Evolutionary conservation across 352 stramenopile species (phyloP), one percentile per base, ranked within the genome.

Genomic region (Phytophthora fragariaefolia): DNA sequence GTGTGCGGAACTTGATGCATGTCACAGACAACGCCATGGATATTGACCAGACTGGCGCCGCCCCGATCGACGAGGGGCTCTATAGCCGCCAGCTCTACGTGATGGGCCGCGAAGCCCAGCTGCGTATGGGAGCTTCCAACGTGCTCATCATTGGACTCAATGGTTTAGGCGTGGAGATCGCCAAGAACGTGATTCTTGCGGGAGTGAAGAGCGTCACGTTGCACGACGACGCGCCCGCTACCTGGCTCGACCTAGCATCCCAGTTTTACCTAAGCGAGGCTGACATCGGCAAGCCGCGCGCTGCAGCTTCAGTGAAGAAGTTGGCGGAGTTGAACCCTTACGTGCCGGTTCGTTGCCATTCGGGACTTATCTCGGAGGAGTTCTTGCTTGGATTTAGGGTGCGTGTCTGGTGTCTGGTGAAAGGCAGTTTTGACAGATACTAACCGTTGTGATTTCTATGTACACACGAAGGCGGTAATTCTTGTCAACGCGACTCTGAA

Each of bases 21-120:
- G 80, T 91, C 63, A 87, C 79, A 68, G 85, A 91, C 56, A 78
- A 71, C 58, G 70, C 76, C 28, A 91, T 90, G 83, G 82, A 92
- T 50, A 68, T 89, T 57, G 82, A 91, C 59, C 69, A 88, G 50
- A 66, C 56, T 9, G 80, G 76, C 10, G 50, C 71, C 24, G 53
- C 67, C 2, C 59, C 73, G 63, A 93, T 96, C 66, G 88, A 96
- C 38, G 88, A 96, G 58, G 68, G 85, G 26, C 80, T 97, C 9
- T 97, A 98, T 76, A 97, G 87, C 69, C 89, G 94, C 32, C 98
- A 99, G 86, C 88, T 99, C 9, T 99, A 99, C 70, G 98, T 99
- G 22, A 99, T 99, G 95, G 98, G 98, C 22, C 97, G 98, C 74
- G 98, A 99, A 69, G 98, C 98, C 13, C 97, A 99, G 84, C 80